Evolutionary conservation across 2,329 filamentous ascomycete species (phyloP), one percentile per base, ranked within the genome.

Genomic region (Plectosphaerella cucumerina): DNA sequence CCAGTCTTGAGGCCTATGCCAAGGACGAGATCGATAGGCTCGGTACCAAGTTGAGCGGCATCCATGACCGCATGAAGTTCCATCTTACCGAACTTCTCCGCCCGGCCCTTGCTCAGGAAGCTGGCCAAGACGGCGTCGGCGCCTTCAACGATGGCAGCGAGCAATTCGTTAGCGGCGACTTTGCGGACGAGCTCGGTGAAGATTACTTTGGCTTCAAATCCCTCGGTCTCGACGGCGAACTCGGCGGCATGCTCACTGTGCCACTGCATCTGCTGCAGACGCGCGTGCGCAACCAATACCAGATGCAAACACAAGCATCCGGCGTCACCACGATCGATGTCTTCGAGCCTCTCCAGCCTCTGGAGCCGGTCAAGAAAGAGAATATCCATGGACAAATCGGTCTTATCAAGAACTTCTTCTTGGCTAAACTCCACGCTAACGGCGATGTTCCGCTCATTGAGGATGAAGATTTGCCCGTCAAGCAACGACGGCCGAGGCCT

Each of bases 151-250:
- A 99, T 61, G 93, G 92, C 57, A 96, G 91, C 68, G 94, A 99
- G 57, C 94, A 97, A 65, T 99, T 97, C 60, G 86, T 97, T 45
- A 90, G 89, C 44, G 94, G 94, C 55, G 94, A 99, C 68, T 99
- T 99, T 66, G 94, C 94, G 1, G 94, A 97, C 66, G 94, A 99
- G 60, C 87, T 99, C 12, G 93, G 92, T 54, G 94, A 99, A 74
- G 94, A 99, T 71, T 99, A 97, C 80, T 99, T 99, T 63, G 94
- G 94, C 23, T 97, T 99, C 81, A 92, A 91, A 65, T 92, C 96
- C 53, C 82, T 99, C 44, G 94, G 94, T 42, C 80, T 99, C 52
- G 91, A 96, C 62, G 87, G 85, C 60, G 94, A 99, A 65, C 87
- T 97, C 65, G 92, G 92, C 17, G 86, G 93, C 31, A 88, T 88